Percentiles rank a stretch among this genome's conserved stretches.
These are phyloP conservation scores for Nicotiana tabacum DNA, from an alignment of 257 asterid species.

Conservation along the genomic window DNA sequence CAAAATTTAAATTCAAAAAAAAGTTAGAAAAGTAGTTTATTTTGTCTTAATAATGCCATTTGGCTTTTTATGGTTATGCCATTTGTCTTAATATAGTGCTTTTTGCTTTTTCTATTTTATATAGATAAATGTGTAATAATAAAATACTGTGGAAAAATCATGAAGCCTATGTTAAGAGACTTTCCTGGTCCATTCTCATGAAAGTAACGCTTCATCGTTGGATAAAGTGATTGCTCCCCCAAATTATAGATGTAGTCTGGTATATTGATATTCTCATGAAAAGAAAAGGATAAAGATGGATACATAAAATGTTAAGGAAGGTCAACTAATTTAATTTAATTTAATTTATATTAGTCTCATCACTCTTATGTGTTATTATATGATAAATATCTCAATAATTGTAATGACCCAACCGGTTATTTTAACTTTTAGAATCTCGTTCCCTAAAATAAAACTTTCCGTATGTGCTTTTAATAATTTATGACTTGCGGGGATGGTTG, in stretches of 20 bases:
- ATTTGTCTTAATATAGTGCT: too few species aligned
- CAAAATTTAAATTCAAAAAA: too few species aligned
- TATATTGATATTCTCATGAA: not conserved
- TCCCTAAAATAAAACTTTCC: too few species aligned
- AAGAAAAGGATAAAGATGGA: not conserved
- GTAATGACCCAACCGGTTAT: too few species aligned
- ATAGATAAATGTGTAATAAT: not conserved
- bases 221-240: not conserved
- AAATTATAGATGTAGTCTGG: not conserved
- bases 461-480: too few species aligned
- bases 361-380: not conserved
- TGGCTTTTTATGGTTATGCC: too few species aligned
- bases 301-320: not conserved
- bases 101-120: too few species aligned
- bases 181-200: not conserved
- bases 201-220: not conserved
- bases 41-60: too few species aligned
- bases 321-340: not conserved
- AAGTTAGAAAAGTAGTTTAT: too few species aligned
- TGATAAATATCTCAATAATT: not conserved
- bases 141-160: not conserved
- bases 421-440: too few species aligned
- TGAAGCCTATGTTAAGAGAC: not conserved
- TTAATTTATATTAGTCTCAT: not conserved
- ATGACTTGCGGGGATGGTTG: too few species aligned